These are phyloP conservation scores for Calonectria montana DNA, from an alignment of 2,329 filamentous ascomycete species.

Conservation along the genomic window DNA sequence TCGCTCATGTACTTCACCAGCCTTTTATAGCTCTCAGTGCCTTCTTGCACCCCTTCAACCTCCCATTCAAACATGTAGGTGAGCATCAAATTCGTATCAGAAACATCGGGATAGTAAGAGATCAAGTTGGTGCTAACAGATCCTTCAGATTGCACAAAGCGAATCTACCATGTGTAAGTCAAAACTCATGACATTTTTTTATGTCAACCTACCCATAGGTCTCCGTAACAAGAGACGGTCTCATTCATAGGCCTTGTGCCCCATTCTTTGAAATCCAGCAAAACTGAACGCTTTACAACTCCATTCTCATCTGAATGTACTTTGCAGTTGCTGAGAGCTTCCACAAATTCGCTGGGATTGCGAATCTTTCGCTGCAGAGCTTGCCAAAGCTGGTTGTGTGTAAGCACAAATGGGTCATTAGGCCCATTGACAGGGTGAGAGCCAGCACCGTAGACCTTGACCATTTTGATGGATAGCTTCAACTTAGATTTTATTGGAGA, in stretches of 20 bases:
- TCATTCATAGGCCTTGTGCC: not conserved
- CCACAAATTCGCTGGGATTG: not conserved
- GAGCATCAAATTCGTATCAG: not conserved
- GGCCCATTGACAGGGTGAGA: not conserved
- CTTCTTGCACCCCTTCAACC: not conserved
- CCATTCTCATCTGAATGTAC: not conserved
- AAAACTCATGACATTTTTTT: not conserved
- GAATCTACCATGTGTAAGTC: not conserved
- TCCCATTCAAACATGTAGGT: not conserved
- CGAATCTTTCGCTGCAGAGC: not conserved
- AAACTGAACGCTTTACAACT: not conserved
- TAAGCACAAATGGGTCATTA: not conserved
- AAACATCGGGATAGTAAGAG: not conserved
- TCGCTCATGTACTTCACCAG: not conserved
- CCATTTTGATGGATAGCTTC: not conserved
- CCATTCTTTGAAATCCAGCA: not conserved
- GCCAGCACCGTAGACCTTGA: not conserved
- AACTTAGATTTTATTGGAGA: not conserved
- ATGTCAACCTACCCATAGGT: not conserved
- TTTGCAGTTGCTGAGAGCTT: not conserved
- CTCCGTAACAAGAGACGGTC: not conserved
- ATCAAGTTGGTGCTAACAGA: constrained; percentile 2
- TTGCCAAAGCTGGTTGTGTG: not conserved
- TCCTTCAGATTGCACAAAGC: not conserved
- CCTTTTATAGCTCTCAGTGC: not conserved